These are phyloP conservation scores for Didymellaceae sp. DNA, from an alignment of 2,329 filamentous ascomycete species.

Conservation along the genomic window DNA sequence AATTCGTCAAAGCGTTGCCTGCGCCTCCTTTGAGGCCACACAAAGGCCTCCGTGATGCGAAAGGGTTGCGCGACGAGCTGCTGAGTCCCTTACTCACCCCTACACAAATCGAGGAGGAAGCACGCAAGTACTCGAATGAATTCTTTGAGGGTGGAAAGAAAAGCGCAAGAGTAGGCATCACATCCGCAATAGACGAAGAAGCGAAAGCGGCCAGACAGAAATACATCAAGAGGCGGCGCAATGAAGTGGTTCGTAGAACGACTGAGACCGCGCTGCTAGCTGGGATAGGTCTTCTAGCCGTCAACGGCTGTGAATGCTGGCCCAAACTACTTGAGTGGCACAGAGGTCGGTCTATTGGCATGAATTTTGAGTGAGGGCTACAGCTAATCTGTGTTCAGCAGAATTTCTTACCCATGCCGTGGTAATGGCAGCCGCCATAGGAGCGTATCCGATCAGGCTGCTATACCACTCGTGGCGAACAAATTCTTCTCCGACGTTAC, in stretches of 20 bases:
- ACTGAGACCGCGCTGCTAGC: constrained; percentile 63
- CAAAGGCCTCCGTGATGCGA: constrained; percentile 74
- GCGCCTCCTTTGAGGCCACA: constrained; percentile 74
- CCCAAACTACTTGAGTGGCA: constrained; percentile 48
- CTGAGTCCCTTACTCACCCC: constrained; percentile 54
- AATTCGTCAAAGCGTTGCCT: constrained; percentile 80
- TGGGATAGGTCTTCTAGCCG: constrained; percentile 58
- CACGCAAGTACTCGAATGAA: constrained; percentile 43
- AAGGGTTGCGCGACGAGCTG: constrained; percentile 44
- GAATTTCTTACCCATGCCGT: constrained; percentile 50
- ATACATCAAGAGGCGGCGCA: constrained; percentile 84
- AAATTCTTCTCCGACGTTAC: constrained; percentile 32
- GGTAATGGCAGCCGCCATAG: constrained; percentile 39
- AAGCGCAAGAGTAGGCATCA: constrained; percentile 21
- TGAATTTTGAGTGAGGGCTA: neutral
- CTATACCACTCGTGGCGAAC: constrained; percentile 40
- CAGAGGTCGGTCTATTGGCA: constrained; percentile 41
- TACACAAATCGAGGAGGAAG: constrained; percentile 56
- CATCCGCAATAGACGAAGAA: constrained; percentile 41
- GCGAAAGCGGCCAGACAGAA: constrained; percentile 62
- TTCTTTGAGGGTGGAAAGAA: constrained; percentile 46
- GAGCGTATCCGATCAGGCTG: constrained; percentile 49
- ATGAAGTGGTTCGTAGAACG: constrained; percentile 77
- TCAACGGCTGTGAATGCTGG: constrained; percentile 49
- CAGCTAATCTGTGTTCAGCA: constrained; percentile 36